A percentile compares a stretch with the other conserved stretches of the same genome.
Evolutionary conservation across 805 yeast species (phyloP).

Genomic region (Candida xiaguanensis): DNA sequence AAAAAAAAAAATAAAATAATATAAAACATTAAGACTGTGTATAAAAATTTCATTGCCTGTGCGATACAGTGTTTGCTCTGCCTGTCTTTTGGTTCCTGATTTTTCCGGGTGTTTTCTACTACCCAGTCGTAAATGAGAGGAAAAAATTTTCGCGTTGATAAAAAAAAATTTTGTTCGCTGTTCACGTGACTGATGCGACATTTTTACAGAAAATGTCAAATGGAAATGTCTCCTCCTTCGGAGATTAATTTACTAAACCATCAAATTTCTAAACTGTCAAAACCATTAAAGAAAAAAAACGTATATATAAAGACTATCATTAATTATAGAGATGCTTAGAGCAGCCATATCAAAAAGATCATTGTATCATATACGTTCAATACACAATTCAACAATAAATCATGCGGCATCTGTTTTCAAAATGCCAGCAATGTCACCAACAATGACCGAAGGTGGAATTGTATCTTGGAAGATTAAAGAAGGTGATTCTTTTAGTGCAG

Average conservation of each 20-base stretch:
- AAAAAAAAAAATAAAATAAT: too few relatives aligned
- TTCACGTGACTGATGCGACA: slow-evolving; percentile 1
- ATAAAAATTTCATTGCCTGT: too few relatives aligned
- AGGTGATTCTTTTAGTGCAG: slow-evolving; percentile 69
- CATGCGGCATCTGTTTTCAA: slow-evolving; percentile 51
- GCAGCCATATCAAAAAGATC: slow-evolving; percentile 8
- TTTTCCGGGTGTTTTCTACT: neutral
- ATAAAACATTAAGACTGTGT: too few relatives aligned
- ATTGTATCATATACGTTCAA: slow-evolving; percentile 2
- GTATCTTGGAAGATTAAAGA: slow-evolving; percentile 80
- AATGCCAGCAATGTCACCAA: slow-evolving; percentile 99
- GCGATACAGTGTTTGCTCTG: neutral
- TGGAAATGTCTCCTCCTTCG: slow-evolving; percentile 6
- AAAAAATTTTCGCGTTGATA: neutral
- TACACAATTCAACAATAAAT: slow-evolving; percentile 7
- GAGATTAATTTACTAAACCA: slow-evolving; percentile 1
- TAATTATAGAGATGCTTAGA: slow-evolving; percentile 5
- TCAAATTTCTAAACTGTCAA: neutral
- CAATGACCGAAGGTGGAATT: slow-evolving; percentile 95
- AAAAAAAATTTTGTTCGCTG: too few relatives aligned
- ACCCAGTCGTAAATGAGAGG: too few relatives aligned
- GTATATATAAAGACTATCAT: neutral
- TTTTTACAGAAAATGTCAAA: neutral
- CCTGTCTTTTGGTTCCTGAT: neutral
- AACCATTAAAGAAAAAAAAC: neutral